Percentiles rank a stretch among this genome's conserved stretches.
phyloP scores from a whole-genome alignment of 179 eudicot species.

The Beta lomatogona region DNA sequence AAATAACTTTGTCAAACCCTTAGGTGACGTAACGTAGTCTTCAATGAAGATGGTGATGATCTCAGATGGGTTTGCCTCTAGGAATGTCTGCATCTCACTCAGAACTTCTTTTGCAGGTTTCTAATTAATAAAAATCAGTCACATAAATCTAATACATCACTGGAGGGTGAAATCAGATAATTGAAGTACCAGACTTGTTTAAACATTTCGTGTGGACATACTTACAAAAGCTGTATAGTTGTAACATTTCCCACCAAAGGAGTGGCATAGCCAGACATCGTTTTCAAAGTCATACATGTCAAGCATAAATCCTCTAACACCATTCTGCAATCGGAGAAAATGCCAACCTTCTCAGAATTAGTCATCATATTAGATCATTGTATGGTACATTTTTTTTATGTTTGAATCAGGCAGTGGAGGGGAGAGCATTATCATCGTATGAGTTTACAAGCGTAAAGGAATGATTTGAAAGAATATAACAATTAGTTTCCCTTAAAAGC shows the following conservation, averaged over 20 bases:
- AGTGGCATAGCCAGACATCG: conserved; percentile 95
- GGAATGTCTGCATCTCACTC: conserved; percentile 75
- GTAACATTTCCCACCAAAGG: conserved; percentile 83
- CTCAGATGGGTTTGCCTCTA: conserved; percentile 69
- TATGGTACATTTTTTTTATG: background rate
- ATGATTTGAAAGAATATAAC: background rate
- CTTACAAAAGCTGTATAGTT: conserved; percentile 95
- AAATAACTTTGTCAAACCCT: conserved; percentile 83
- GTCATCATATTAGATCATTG: background rate
- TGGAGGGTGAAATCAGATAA: background rate
- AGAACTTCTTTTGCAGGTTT: conserved; percentile 81
- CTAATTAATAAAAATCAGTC: conserved; percentile 40
- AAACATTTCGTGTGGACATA: conserved; percentile 13
- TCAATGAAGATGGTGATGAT: conserved; percentile 86
- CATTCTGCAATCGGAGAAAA: conserved; percentile 58
- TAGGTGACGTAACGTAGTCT: conserved; percentile 84
- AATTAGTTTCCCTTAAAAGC: background rate
- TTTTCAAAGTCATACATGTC: conserved; percentile 91
- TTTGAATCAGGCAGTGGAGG: background rate
- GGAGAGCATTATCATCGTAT: background rate
- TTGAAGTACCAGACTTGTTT: background rate
- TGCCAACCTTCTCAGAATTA: background rate
- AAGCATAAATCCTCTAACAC: conserved; percentile 95
- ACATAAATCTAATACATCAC: background rate
- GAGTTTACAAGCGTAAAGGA: background rate